Percentiles rank a stretch among this genome's conserved stretches.
Conservation (phyloP, 139 green algal species). For the Coelastrella sp. region DNA sequence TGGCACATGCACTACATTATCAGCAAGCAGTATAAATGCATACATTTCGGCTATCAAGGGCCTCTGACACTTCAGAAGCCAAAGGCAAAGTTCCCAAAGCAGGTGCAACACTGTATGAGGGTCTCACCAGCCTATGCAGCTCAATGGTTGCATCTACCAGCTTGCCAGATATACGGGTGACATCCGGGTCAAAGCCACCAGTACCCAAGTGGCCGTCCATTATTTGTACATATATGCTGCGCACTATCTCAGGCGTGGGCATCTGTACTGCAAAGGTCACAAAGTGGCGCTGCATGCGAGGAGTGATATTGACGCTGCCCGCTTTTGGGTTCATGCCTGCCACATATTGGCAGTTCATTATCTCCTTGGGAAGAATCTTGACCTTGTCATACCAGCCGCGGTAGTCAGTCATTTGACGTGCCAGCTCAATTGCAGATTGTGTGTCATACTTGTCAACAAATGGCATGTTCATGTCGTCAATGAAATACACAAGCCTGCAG, state of each 20-base stretch:
- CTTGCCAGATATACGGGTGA: conserved; percentile 72
- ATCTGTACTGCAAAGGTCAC: conserved; percentile 88
- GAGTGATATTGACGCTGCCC: conserved; percentile 92
- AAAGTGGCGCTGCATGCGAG: conserved; percentile 95
- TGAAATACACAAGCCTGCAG: conserved; percentile 85
- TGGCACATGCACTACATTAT: background rate
- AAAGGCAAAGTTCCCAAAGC: too few species aligned
- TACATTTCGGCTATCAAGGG: background rate
- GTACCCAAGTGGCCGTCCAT: conserved; percentile 55
- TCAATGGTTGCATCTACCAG: conserved; percentile 91
- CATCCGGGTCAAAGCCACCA: conserved; percentile 72
- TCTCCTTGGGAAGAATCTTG: conserved; percentile 92
- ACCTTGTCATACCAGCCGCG: conserved; percentile 92
- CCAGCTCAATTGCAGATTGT: conserved; percentile 90
- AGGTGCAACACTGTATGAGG: too few species aligned
- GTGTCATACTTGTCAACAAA: conserved; percentile 96
- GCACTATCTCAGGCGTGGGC: conserved; percentile 80
- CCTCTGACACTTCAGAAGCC: too few species aligned
- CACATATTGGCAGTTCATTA: conserved; percentile 83
- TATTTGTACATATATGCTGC: conserved; percentile 70
- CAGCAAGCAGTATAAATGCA: background rate
- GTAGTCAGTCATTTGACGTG: conserved; percentile 91
- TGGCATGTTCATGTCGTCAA: conserved; percentile 96
- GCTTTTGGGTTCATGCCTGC: conserved; percentile 93
- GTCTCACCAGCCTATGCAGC: conserved; percentile 73